phyloP scores from a whole-genome alignment of 495 filamentous ascomycete genomes.

The Trichocladium uniseriatum region DNA sequence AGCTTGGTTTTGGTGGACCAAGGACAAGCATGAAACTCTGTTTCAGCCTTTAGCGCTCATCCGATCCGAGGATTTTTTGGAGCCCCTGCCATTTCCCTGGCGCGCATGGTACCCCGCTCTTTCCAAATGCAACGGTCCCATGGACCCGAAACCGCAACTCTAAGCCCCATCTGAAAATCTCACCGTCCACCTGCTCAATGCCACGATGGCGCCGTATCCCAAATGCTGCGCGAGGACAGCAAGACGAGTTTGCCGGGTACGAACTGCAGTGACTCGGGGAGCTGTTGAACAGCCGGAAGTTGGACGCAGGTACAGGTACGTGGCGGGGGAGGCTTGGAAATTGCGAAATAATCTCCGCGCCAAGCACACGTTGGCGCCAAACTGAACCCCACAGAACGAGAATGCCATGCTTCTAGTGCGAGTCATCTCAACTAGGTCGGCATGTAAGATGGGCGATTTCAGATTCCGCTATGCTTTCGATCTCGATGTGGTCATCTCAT shows the following conservation, averaged over 20 bases:
- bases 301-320: neutral
- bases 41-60: constrained; percentile 13
- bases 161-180: neutral
- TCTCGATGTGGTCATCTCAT: too few species aligned
- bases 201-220: neutral
- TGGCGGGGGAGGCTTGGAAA: neutral
- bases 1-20: neutral
- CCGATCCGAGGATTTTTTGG: constrained; percentile 5
- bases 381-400: neutral
- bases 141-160: neutral
- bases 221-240: neutral
- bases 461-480: too few species aligned
- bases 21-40: constrained; percentile 13
- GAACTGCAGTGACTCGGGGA: constrained; percentile 7
- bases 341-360: constrained; percentile 1
- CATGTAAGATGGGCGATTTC: too few species aligned
- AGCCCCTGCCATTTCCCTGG: constrained; percentile 16
- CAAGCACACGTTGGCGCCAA: neutral
- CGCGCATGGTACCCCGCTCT: constrained; percentile 11
- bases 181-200: neutral
- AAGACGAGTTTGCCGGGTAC: constrained; percentile 3
- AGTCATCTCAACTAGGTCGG: too few species aligned
- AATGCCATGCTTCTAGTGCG: neutral
- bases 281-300: constrained; percentile 5
- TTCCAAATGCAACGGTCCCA: neutral